Conservation (phyloP, 768 basidiomycete species). For the Mycena haematopus region DNA sequence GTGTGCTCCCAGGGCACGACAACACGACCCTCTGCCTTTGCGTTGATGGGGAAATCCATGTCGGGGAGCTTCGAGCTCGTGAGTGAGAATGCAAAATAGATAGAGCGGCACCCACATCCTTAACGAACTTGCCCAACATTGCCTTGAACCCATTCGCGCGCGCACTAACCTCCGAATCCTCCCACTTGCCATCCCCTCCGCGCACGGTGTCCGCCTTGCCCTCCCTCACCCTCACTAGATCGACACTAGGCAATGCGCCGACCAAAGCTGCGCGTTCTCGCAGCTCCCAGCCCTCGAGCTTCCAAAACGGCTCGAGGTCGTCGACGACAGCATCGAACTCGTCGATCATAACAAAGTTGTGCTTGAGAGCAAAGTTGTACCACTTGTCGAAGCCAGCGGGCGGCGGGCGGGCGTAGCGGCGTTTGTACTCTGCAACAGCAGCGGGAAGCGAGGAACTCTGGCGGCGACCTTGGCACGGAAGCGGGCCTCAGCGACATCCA, state of each 20-base stretch:
- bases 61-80: slow-evolving; percentile 73
- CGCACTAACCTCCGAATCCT: slow-evolving; percentile 68
- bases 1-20: slow-evolving; percentile 92
- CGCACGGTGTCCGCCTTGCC: slow-evolving; percentile 59
- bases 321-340: slow-evolving; percentile 84
- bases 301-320: slow-evolving; percentile 89
- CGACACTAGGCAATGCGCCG: slow-evolving; percentile 81
- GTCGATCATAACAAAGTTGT: slow-evolving; percentile 82
- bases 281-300: slow-evolving; percentile 75
- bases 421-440: slow-evolving; percentile 83
- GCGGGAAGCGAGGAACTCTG: slow-evolving; percentile 83
- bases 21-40: slow-evolving; percentile 91
- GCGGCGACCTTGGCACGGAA: slow-evolving; percentile 69
- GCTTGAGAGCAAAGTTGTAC: slow-evolving; percentile 80
- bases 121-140: slow-evolving; percentile 76
- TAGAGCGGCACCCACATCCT: slow-evolving; percentile 48
- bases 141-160: slow-evolving; percentile 77
- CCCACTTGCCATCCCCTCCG: slow-evolving; percentile 60
- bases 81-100: neutral
- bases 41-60: slow-evolving; percentile 94
- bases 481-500: slow-evolving; percentile 80
- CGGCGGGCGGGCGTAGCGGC: slow-evolving; percentile 78
- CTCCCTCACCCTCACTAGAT: slow-evolving; percentile 81
- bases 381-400: slow-evolving; percentile 92
- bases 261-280: slow-evolving; percentile 69